phyloP scores from a whole-genome alignment of 2,329 filamentous ascomycete species.

The Colletotrichum costaricense region DNA sequence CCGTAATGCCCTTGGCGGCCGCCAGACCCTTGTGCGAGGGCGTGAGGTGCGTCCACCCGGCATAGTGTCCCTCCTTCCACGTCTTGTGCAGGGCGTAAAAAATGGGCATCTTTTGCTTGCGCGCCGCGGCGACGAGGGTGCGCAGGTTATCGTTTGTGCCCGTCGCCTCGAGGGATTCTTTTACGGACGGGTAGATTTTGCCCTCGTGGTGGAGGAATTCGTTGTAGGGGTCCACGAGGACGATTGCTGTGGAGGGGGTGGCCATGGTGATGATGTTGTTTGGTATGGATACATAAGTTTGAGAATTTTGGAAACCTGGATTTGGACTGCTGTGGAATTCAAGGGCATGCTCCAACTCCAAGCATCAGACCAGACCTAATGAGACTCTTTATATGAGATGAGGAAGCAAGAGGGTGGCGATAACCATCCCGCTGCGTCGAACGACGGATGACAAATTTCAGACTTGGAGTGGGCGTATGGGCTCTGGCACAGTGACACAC shows the following conservation, averaged over 20 bases:
- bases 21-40: background rate
- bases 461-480: no score
- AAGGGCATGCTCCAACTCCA: no score
- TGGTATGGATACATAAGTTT: no score
- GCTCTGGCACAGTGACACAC: no score
- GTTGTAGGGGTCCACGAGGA: background rate
- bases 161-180: background rate
- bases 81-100: background rate
- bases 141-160: background rate
- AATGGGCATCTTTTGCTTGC: background rate
- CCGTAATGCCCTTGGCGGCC: background rate
- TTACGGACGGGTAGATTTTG: background rate
- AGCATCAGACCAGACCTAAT: no score
- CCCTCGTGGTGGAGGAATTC: background rate
- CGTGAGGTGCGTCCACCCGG: background rate
- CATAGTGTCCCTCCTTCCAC: background rate
- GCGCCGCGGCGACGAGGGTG: background rate
- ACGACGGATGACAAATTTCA: background rate
- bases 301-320: background rate
- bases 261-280: background rate
- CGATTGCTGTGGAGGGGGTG: background rate
- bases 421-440: background rate
- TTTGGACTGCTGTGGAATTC: no score
- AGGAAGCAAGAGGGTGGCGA: background rate
- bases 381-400: background rate